These are phyloP conservation scores for Achaetomium macrosporum DNA, from an alignment of 2,329 filamentous ascomycete species.

Conservation along the genomic window DNA sequence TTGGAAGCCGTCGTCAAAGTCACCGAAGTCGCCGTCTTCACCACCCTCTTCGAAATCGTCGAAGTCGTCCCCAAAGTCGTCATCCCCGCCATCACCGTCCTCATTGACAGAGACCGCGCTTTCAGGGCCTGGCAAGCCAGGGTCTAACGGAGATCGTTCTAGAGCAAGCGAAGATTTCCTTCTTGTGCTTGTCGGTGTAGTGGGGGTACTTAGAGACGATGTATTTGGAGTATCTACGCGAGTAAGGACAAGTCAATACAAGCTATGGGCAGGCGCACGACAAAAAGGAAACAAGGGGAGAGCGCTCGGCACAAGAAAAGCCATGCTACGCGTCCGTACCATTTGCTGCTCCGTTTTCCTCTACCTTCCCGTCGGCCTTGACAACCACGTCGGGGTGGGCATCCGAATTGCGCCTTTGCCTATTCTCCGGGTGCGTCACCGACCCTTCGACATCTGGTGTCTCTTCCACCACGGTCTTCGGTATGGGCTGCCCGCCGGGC, in stretches of 20 bases:
- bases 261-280: constrained; percentile 11
- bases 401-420: constrained; percentile 45
- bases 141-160: constrained; percentile 22
- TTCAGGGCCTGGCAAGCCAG: constrained; percentile 17
- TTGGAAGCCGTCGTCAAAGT: constrained; percentile 69
- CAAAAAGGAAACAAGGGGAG: constrained; percentile 18
- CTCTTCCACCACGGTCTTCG: constrained; percentile 51
- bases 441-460: constrained; percentile 39
- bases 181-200: constrained; percentile 28
- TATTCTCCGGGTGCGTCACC: constrained; percentile 39
- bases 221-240: constrained; percentile 35
- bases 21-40: constrained; percentile 53
- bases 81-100: constrained; percentile 27
- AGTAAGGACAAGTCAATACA: constrained; percentile 30
- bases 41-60: constrained; percentile 58
- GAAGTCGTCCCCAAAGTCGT: constrained; percentile 55
- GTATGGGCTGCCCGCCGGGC: constrained; percentile 38
- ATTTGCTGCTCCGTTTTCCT: constrained; percentile 29
- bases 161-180: constrained; percentile 28
- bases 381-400: constrained; percentile 48
- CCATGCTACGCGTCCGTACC: constrained; percentile 35
- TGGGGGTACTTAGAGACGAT: constrained; percentile 28
- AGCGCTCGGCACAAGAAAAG: constrained; percentile 16
- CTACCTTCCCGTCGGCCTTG: constrained; percentile 36
- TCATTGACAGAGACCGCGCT: constrained; percentile 24